These are phyloP conservation scores for Huntiella moniliformis DNA, from an alignment of 2,329 filamentous ascomycete genomes.

Conservation along the genomic window DNA sequence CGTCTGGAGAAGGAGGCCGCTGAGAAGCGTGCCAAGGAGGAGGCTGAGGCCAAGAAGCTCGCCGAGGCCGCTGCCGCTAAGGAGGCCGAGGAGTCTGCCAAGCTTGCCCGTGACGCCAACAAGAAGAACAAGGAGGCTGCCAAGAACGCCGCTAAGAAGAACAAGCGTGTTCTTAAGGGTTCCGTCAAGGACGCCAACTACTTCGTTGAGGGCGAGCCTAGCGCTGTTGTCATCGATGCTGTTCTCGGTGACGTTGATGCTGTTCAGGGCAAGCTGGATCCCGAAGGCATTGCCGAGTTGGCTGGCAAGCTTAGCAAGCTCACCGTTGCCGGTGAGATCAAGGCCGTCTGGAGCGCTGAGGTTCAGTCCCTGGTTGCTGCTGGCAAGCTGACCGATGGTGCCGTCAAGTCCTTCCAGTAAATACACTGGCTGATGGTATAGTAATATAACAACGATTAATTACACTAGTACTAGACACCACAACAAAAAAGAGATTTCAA, in stretches of 20 bases:
- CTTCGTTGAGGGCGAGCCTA: constrained; percentile 56
- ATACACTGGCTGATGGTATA: neutral
- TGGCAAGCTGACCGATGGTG: constrained; percentile 73
- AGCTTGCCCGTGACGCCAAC: constrained; percentile 58
- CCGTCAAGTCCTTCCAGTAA: constrained; percentile 46
- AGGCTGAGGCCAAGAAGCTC: constrained; percentile 64
- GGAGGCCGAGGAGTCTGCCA: constrained; percentile 73
- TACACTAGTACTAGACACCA: no score
- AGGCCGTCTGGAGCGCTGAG: constrained; percentile 62
- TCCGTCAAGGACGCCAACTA: constrained; percentile 97
- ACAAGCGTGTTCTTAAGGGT: constrained; percentile 89
- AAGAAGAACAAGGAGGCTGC: constrained; percentile 99
- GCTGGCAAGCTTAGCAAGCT: constrained; percentile 62
- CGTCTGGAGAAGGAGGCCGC: constrained; percentile 76
- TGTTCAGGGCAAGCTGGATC: constrained; percentile 71
- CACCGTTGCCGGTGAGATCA: constrained; percentile 70
- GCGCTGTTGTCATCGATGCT: constrained; percentile 60
- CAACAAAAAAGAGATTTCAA: no score
- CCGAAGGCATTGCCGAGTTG: constrained; percentile 73
- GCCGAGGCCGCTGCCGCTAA: constrained; percentile 63
- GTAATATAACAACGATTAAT: no score
- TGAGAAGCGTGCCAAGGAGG: constrained; percentile 70
- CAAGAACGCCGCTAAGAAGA: constrained; percentile 99
- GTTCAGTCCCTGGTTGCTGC: constrained; percentile 57
- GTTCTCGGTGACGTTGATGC: constrained; percentile 74